Evolutionary conservation across 2,329 filamentous ascomycete genomes (phyloP).

Genomic region (Ophiognomonia clavigignenti-juglandacearum): DNA sequence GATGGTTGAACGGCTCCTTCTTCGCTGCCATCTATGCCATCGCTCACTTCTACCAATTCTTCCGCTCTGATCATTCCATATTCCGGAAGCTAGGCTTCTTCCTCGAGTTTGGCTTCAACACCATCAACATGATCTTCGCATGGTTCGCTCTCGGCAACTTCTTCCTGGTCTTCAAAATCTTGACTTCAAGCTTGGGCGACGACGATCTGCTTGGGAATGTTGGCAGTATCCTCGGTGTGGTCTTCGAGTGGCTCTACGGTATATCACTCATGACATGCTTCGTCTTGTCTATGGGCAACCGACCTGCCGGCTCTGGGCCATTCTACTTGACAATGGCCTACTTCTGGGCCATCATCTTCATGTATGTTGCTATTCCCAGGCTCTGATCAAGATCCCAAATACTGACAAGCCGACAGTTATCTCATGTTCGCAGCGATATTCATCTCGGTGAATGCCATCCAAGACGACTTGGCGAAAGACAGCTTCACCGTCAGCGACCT

Average conservation of each 20-base stretch:
- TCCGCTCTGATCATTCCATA: conserved; percentile 85
- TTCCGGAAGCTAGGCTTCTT: conserved; percentile 85
- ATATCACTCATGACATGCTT: conserved; percentile 91
- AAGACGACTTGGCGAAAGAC: conserved; percentile 59
- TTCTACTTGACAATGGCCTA: conserved; percentile 97
- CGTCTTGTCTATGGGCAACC: conserved; percentile 88
- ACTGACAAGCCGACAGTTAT: conserved; percentile 51
- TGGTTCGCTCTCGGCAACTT: conserved; percentile 99
- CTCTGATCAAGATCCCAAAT: not conserved
- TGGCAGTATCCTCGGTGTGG: conserved; percentile 75
- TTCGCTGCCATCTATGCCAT: conserved; percentile 96
- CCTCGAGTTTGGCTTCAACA: conserved; percentile 91
- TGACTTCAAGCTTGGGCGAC: conserved; percentile 79
- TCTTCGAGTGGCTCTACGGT: conserved; percentile 96
- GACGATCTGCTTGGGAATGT: conserved; percentile 65
- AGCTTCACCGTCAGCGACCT: conserved; percentile 68
- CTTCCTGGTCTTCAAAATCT: conserved; percentile 96
- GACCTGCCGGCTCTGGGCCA: conserved; percentile 87
- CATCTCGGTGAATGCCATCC: conserved; percentile 84
- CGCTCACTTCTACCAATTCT: conserved; percentile 93
- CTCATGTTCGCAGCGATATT: conserved; percentile 92
- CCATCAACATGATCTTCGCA: conserved; percentile 93
- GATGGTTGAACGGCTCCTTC: conserved; percentile 98
- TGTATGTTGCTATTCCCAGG: conserved; percentile 49
- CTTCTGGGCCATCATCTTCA: conserved; percentile 96